Percentiles rank a stretch among this genome's conserved stretches.
These are phyloP conservation scores for Cladosporium sp. DNA, from an alignment of 2,329 filamentous ascomycete species.

Conservation along the genomic window DNA sequence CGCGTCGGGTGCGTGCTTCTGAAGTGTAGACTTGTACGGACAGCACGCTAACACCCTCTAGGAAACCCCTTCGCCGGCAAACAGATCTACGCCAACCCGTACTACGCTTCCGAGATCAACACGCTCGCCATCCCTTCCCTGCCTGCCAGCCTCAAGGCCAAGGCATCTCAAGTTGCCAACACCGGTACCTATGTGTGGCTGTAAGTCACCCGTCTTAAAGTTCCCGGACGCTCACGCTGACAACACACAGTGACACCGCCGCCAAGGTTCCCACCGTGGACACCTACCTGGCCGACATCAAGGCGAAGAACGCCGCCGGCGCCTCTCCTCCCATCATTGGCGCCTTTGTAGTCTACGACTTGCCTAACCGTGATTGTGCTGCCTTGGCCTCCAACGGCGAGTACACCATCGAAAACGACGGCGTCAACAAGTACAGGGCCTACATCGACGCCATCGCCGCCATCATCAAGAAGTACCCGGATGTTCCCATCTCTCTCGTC, in stretches of 20 bases:
- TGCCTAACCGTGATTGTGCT: constrained; percentile 64
- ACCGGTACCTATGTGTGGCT: constrained; percentile 56
- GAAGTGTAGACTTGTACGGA: background rate
- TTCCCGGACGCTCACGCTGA: constrained; percentile 25
- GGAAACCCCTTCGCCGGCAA: constrained; percentile 56
- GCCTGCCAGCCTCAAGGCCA: constrained; percentile 55
- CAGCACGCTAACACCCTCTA: constrained; percentile 34
- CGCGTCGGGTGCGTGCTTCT: background rate
- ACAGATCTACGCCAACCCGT: constrained; percentile 53
- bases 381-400: constrained; percentile 65
- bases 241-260: constrained; percentile 41
- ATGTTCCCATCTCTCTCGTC: constrained; percentile 52
- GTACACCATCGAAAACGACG: constrained; percentile 55
- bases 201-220: constrained; percentile 35
- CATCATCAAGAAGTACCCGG: constrained; percentile 55
- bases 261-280: constrained; percentile 53
- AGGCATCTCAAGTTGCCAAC: constrained; percentile 50
- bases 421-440: constrained; percentile 53
- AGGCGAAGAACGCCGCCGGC: constrained; percentile 49
- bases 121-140: constrained; percentile 63
- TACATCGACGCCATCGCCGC: constrained; percentile 58
- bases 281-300: constrained; percentile 50
- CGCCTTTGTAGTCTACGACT: constrained; percentile 62
- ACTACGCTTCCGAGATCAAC: constrained; percentile 55
- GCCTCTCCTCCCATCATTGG: constrained; percentile 49